Conservation (phyloP, 257 asterid species). For the Solanum virginianum region DNA sequence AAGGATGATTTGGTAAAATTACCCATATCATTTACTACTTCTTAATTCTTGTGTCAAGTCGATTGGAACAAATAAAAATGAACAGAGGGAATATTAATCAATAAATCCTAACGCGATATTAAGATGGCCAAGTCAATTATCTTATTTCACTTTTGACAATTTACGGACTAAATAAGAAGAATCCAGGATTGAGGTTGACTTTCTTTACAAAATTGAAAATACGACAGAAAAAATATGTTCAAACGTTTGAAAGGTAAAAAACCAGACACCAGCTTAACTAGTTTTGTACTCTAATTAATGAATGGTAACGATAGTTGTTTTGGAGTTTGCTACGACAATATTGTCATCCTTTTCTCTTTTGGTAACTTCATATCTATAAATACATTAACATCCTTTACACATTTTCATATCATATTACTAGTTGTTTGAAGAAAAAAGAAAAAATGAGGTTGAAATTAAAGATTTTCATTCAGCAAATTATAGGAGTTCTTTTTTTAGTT, state of each 20-base stretch:
- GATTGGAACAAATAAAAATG: no score
- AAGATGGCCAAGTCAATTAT: neutral
- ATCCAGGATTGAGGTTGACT: neutral
- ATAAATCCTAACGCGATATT: neutral
- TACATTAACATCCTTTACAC: neutral
- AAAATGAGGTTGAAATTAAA: neutral
- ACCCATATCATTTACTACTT: no score
- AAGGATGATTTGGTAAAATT: no score
- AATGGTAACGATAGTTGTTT: neutral
- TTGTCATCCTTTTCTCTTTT: neutral
- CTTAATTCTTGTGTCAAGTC: no score
- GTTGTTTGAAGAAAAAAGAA: neutral
- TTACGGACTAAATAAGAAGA: neutral
- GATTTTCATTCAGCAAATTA: neutral
- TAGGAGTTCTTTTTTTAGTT: neutral
- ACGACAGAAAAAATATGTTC: neutral
- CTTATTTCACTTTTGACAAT: neutral
- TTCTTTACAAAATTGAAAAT: neutral
- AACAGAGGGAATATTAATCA: no score
- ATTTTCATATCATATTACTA: neutral
- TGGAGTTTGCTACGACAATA: neutral
- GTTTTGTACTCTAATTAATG: neutral
- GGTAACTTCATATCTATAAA: neutral
- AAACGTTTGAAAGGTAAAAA: neutral
- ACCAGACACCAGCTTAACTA: neutral